Percentiles rank a stretch among this genome's conserved stretches.
phyloP scores from a whole-genome alignment of 371 early-diverging fungal species.

The Mortierella sp. region DNA sequence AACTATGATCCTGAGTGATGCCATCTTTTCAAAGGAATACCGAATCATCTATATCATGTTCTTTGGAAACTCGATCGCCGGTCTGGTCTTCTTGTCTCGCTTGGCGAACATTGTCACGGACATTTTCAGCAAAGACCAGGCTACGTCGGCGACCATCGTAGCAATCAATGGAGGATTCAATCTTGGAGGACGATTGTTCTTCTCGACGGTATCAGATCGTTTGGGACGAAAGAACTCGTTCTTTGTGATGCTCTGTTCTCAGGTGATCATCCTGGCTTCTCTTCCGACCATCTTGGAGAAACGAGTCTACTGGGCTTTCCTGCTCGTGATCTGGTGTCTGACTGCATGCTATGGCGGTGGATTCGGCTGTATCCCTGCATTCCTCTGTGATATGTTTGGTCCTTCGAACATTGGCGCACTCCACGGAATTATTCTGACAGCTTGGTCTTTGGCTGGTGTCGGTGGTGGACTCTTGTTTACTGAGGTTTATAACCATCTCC shows the following conservation, averaged over 20 bases:
- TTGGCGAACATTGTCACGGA: slow-evolving; percentile 64
- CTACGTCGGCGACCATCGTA: slow-evolving; percentile 64
- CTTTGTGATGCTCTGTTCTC: slow-evolving; percentile 61
- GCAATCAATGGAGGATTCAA: slow-evolving; percentile 74
- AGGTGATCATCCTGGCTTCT: slow-evolving; percentile 60
- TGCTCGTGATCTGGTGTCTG: slow-evolving; percentile 59
- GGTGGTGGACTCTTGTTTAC: slow-evolving; percentile 73
- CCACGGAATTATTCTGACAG: slow-evolving; percentile 68
- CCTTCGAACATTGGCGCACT: slow-evolving; percentile 72
- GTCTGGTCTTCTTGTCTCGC: slow-evolving; percentile 71
- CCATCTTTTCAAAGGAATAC: slow-evolving; percentile 64
- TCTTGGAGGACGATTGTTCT: slow-evolving; percentile 66
- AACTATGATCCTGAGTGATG: slow-evolving; percentile 60
- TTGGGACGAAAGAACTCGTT: slow-evolving; percentile 69
- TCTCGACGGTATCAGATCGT: slow-evolving; percentile 65
- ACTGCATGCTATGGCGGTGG: slow-evolving; percentile 72
- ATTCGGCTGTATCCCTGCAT: slow-evolving; percentile 77
- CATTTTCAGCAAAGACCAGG: slow-evolving; percentile 58
- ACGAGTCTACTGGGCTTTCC: slow-evolving; percentile 61
- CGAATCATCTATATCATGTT: slow-evolving; percentile 68
- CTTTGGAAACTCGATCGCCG: slow-evolving; percentile 65
- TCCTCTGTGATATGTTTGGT: slow-evolving; percentile 78
- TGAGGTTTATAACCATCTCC: slow-evolving; percentile 59
- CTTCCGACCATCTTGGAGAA: slow-evolving; percentile 61
- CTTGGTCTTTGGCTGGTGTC: slow-evolving; percentile 75